phyloP scores from a whole-genome alignment of 2,329 filamentous ascomycete species.

The Penicillium sp. region DNA sequence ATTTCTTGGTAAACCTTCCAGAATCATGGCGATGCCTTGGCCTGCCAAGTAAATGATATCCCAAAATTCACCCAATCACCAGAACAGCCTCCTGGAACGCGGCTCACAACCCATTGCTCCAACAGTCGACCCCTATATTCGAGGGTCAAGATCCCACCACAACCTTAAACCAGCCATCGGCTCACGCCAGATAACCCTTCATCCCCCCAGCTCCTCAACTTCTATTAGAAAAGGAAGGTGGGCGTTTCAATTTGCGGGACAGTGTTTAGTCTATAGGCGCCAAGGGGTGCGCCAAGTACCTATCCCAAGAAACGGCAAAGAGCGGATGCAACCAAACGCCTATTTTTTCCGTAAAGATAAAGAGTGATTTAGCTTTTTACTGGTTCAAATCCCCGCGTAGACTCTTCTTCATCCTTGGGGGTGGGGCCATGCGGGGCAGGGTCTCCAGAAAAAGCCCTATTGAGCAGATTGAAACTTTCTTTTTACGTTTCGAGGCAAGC shows the following conservation, averaged over 20 bases:
- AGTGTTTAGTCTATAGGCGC: not conserved
- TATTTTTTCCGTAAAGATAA: not conserved
- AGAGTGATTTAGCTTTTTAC: not conserved
- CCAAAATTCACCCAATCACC: too few relatives aligned
- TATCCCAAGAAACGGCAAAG: not conserved
- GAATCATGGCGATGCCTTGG: not conserved
- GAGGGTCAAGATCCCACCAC: too few relatives aligned
- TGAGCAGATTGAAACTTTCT: not conserved
- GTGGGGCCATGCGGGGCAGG: not conserved
- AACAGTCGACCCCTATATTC: not conserved
- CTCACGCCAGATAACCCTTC: not conserved
- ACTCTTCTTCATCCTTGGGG: not conserved
- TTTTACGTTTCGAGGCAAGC: not conserved
- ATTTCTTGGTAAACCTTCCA: not conserved
- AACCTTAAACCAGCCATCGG: not conserved
- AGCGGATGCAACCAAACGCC: not conserved
- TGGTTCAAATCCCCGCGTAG: not conserved
- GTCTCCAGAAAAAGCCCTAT: not conserved
- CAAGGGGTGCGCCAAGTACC: not conserved
- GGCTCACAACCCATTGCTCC: not conserved
- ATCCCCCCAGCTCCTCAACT: not conserved
- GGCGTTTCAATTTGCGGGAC: not conserved
- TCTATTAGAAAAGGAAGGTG: not conserved
- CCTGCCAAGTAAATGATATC: too few relatives aligned
- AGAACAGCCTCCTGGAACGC: not conserved